Evolutionary conservation across 305 asterid genomes (phyloP).

Genomic region (Rubia tinctorum): DNA sequence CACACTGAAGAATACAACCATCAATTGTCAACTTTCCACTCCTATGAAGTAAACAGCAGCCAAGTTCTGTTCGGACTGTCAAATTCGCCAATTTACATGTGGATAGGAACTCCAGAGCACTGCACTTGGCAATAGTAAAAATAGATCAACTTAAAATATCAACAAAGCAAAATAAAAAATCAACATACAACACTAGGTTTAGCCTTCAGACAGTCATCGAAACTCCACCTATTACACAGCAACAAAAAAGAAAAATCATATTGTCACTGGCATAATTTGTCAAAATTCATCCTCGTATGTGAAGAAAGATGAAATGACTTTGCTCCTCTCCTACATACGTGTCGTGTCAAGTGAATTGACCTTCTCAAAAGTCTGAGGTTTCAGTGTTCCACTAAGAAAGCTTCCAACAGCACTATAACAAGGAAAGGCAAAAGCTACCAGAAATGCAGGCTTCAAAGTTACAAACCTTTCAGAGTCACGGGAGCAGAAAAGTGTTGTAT

Average conservation of each 20-base stretch:
- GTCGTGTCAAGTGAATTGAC: not conserved
- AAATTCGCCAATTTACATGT: slow-evolving; percentile 84
- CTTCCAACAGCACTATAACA: not conserved
- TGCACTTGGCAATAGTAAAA: slow-evolving; percentile 36
- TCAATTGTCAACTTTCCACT: slow-evolving; percentile 87
- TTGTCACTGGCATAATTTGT: too few species aligned
- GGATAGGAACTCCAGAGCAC: slow-evolving; percentile 83
- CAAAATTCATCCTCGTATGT: not conserved
- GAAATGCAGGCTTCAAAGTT: slow-evolving; percentile 7
- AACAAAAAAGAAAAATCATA: too few species aligned
- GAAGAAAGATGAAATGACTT: not conserved
- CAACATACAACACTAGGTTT: too few species aligned
- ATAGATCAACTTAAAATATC: not conserved
- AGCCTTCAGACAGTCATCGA: too few species aligned
- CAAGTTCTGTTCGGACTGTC: slow-evolving; percentile 93
- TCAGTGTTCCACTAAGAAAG: not conserved
- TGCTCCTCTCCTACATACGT: not conserved
- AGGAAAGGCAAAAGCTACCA: not conserved
- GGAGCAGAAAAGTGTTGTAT: slow-evolving; percentile 82
- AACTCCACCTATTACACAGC: not conserved
- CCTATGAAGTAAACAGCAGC: slow-evolving; percentile 93
- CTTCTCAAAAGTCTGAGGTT: not conserved
- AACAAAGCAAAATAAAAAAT: too few species aligned
- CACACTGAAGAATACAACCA: slow-evolving; percentile 89
- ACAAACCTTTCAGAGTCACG: slow-evolving; percentile 88